Evolutionary conservation across 176 grass and related monocot genomes (phyloP), one percentile per base, ranked within the genome.

Genomic region (Aechmea fasciata): DNA sequence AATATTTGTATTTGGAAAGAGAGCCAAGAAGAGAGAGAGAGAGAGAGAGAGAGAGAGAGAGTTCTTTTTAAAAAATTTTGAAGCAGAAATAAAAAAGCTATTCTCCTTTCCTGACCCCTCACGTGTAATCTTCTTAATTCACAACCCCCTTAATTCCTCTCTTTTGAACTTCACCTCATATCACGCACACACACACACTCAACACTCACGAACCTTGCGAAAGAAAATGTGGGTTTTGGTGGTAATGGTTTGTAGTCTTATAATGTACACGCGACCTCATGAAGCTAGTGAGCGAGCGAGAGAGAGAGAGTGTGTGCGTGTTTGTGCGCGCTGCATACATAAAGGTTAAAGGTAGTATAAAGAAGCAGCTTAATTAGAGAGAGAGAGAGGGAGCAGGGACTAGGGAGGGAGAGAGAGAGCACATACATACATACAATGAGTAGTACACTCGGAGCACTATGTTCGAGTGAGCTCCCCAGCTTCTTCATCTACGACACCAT

Each of bases 401-500:
- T n/a, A n/a, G 22, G 22, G 22, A 55, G 52, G n/a, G 52, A 17
- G 52, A 15, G 8, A 17, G 52, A 57, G 13, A 57, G 52, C 7
- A 50, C 57, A 77, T 78, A 76, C 79, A 28, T 57, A 68, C 63
- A 64, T 70, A 53, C 65, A 51, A 48, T 74, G 12, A 51, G 19
- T 69, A 93, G 88, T 85, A 74, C 86, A 3, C 77, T 89, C 47
- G 80, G 80, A 70, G 87, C 73, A 68, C 73, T 78, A 71, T 74
- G 76, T 53, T 74, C 90, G 14, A 76, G 62, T 81, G 76, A 67
- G 69, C 77, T 33, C 14, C 77, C 77, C 23, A 71, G 9, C 18
- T 29, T 84, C 11, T 80, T 89, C 83, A 71, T 89, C 75, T 94
- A 84, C 76, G 83, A 87, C 71, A 87, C 86, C 75, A 86, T 89